A percentile compares a stretch with the other conserved stretches of the same genome.
phyloP scores from a whole-genome alignment of 2,329 filamentous ascomycete species.

The Emmonsia crescens region DNA sequence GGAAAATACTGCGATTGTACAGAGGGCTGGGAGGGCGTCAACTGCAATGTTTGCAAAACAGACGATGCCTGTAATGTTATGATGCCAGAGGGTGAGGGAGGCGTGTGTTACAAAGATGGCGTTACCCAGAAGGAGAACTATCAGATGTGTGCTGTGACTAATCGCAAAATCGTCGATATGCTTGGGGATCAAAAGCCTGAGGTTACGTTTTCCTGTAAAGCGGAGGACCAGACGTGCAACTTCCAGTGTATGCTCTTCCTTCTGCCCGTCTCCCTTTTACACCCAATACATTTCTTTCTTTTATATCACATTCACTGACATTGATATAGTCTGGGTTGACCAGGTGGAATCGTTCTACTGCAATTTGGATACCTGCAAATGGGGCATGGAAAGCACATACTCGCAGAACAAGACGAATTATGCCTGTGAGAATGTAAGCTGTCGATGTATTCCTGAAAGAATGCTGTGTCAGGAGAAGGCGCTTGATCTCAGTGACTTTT shows the following conservation, averaged over 20 bases:
- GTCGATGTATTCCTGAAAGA: constrained; percentile 76
- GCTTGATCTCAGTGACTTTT: constrained; percentile 82
- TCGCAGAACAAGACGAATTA: constrained; percentile 73
- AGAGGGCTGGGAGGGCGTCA: constrained; percentile 91
- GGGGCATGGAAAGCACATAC: constrained; percentile 56
- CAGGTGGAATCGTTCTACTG: constrained; percentile 94
- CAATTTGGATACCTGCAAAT: constrained; percentile 69
- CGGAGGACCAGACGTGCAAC: constrained; percentile 65
- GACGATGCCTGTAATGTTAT: constrained; percentile 76
- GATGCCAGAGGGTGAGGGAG: constrained; percentile 71
- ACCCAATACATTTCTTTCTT: not conserved
- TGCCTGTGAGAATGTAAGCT: constrained; percentile 72
- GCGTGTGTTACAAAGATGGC: constrained; percentile 84
- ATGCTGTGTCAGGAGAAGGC: constrained; percentile 91
- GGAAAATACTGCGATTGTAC: constrained; percentile 70
- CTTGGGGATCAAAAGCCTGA: constrained; percentile 78
- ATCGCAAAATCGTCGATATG: constrained; percentile 81
- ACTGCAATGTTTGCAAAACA: constrained; percentile 89
- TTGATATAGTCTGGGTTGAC: constrained; percentile 73
- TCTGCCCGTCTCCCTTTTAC: not conserved
- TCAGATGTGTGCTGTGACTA: constrained; percentile 96
- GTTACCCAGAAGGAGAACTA: constrained; percentile 89
- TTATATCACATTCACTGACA: constrained; percentile 18
- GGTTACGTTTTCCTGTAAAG: constrained; percentile 86
- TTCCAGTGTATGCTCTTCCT: constrained; percentile 65